These are phyloP conservation scores for Gnomoniopsis smithogilvyi DNA, from an alignment of 2,329 filamentous ascomycete genomes.

Conservation along the genomic window DNA sequence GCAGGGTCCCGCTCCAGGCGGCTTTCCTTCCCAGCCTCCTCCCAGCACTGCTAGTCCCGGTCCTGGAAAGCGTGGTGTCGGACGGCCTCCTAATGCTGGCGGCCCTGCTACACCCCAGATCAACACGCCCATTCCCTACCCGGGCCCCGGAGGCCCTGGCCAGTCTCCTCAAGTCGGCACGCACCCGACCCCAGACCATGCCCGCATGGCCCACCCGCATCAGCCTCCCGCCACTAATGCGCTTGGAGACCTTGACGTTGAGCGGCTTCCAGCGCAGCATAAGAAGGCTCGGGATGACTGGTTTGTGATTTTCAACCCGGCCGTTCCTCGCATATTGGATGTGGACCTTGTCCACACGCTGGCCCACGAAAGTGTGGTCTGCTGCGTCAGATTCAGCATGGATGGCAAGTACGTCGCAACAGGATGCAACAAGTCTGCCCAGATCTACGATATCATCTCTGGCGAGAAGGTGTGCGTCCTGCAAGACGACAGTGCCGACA, in stretches of 20 bases:
- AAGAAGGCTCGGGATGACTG: conserved; percentile 91
- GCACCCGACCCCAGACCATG: conserved; percentile 74
- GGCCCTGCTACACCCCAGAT: conserved; percentile 89
- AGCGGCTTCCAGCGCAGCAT: conserved; percentile 77
- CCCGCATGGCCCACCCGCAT: conserved; percentile 49
- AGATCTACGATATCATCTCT: conserved; percentile 90
- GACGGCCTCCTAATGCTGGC: conserved; percentile 56
- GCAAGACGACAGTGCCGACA: conserved; percentile 83
- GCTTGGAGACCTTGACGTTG: conserved; percentile 82
- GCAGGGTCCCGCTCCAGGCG: conserved; percentile 56
- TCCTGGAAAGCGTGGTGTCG: conserved; percentile 69
- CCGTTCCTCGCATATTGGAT: conserved; percentile 83
- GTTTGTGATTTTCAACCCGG: conserved; percentile 96
- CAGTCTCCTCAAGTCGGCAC: conserved; percentile 79
- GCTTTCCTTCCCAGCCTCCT: conserved; percentile 79
- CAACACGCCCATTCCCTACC: conserved; percentile 82
- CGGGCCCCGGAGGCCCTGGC: conserved; percentile 56
- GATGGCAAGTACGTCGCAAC: conserved; percentile 96
- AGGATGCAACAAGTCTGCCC: conserved; percentile 97
- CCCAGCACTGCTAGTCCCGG: conserved; percentile 85
- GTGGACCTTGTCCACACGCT: conserved; percentile 93
- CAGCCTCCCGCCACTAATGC: conserved; percentile 55
- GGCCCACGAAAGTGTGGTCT: conserved; percentile 92
- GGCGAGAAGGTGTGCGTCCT: conserved; percentile 87
- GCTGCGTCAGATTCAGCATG: conserved; percentile 94